Conservation (phyloP, 164 flowering plant species). For the Nymphaea colorata region DNA sequence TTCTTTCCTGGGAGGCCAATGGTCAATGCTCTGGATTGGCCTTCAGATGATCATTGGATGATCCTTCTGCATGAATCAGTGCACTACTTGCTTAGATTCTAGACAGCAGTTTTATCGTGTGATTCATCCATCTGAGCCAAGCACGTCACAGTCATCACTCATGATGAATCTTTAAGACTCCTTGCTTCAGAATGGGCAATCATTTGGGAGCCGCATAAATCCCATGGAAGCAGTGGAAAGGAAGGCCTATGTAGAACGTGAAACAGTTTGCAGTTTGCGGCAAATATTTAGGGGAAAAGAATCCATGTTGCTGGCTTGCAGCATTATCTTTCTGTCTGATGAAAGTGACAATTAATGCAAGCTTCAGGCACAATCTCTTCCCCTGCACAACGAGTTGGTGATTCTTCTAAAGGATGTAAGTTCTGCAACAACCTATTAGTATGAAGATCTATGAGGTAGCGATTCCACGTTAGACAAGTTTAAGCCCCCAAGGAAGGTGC, state of each 20-base stretch:
- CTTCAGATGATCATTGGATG: conserved; percentile 16
- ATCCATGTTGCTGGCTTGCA: too few species aligned
- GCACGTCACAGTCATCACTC: too few species aligned
- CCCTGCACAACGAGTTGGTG: conserved; percentile 9
- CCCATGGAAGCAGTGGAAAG: too few species aligned
- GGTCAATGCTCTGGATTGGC: conserved; percentile 11
- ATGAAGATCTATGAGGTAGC: conserved; percentile 8
- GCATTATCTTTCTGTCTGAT: conserved; percentile 34
- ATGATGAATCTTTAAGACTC: too few species aligned
- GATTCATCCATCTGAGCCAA: too few species aligned
- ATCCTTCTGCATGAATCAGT: conserved; percentile 19
- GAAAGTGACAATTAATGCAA: conserved; percentile 32
- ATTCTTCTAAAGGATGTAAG: conserved; percentile 14
- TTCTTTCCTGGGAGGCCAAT: conserved; percentile 9
- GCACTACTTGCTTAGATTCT: too few species aligned
- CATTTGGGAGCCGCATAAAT: too few species aligned
- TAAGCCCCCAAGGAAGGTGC: conserved; percentile 3
- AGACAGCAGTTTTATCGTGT: too few species aligned
- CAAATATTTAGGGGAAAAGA: too few species aligned
- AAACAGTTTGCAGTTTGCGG: too few species aligned
- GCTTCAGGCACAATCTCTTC: conserved; percentile 4
- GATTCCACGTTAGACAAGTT: conserved; percentile 11
- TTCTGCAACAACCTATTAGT: conserved; percentile 7
- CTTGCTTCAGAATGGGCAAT: too few species aligned
- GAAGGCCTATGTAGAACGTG: too few species aligned